Base-by-base conservation (phyloP, 2,329 filamentous ascomycete genomes). In the Tolypocladium tundrense region DNA sequence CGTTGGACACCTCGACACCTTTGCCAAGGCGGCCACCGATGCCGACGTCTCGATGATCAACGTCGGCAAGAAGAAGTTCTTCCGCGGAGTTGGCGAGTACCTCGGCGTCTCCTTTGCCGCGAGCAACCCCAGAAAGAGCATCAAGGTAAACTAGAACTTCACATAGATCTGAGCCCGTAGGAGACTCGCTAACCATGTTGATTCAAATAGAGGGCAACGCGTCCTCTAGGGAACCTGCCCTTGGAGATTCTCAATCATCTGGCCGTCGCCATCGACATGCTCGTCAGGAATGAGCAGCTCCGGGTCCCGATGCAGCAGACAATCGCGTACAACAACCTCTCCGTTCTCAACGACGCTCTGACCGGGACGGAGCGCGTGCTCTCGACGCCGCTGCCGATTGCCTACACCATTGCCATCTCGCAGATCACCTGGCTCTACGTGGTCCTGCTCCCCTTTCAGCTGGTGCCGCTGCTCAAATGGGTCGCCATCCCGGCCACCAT, bases 371-470 rank as follows among this genome's bases (percentile, higher is more conserved):
- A 94, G 67, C 87, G 90, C 61, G 86, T 95, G 24, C 82, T 93
- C 39, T 88, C 87, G 70, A 95, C 90, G 0, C 90, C 90, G 1
- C 81, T 95, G 0, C 90, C 90, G 2, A 81, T 91, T 58, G 90
- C 90, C 53, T 95, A 95, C 76, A 85, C 83, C 63, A 94, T 95
- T 65, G 84, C 89, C 65, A 92, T 94, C 69, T 85, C 86, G 24
- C 90, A 95, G 70, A 93, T 94, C 68, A 90, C 90, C 39, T 92
- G 88, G 84, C 82, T 91, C 55, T 95, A 94, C 73, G 85, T 94
- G 56, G 74, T 91, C 64, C 79, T 90, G 39, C 80, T 95, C 1
- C 90, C 90, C 7, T 94, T 94, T 79, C 90, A 95, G 73, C 83
- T 95, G 8, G 82, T 83, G 67, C 68, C 70, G 0, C 69, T 73